Base-by-base conservation (phyloP, 2,329 filamentous ascomycete species). In the Penicillium sp. region DNA sequence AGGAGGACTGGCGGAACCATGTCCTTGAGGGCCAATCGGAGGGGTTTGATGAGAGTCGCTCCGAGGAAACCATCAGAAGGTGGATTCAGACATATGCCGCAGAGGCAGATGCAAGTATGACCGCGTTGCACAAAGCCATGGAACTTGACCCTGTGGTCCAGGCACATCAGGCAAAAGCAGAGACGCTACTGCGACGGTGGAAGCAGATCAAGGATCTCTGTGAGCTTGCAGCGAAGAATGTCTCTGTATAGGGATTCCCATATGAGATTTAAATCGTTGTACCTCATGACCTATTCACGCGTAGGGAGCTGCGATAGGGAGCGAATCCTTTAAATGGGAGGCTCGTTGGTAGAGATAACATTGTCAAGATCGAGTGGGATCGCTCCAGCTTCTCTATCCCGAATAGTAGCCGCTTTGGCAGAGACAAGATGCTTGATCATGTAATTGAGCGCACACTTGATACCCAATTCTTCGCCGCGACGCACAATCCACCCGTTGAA, bases 401-500 rank as follows among this genome's bases (percentile, higher is more conserved):
- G 58, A 18, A 74, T 64, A 61, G 82, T 70, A 33, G 68, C 64
- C 37, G 78, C 72, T 73, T 87, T 92, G 19, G 83, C 87, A 63
- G 87, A 83, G 41, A 96, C 83, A 72, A 90, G 71, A 45, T 84
- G 76, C 67, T 86, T 74, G 35, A 95, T 74, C 75, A 88, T 79
- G 60, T 84, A 83, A 64, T 95, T 93, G 53, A 85, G 75, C 10
- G 82, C 80, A 61, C 84, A 84, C 42, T 80, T 75, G n/a, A 95
- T 75, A 1, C 88, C 88, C 52, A 91, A 62, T 64, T 88, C 80
- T 59, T 81, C 78, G 0, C 87, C 93, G 34, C 86, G 80, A 42
- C 75, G 78, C 28, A 95, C 77, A 52, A 99, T 86, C 72, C 92
- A 99, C 0, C 91, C 92, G 66, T 95, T 96, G 58, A 92, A 80